Evolutionary conservation across 495 filamentous ascomycete genomes (phyloP).

Genomic region (Podospora fimiseda): DNA sequence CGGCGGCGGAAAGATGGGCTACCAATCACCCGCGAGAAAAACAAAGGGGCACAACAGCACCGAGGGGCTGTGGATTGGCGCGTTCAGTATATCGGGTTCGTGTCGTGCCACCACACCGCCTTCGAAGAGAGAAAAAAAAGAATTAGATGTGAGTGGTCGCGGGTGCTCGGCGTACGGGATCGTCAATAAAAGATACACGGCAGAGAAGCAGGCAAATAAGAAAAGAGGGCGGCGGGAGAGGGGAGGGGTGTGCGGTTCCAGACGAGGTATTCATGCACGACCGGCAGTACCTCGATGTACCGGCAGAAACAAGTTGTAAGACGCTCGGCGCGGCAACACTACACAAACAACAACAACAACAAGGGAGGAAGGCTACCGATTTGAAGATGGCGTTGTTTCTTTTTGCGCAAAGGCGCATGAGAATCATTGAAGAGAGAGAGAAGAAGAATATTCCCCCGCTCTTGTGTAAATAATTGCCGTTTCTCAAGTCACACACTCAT

Average conservation of each 20-base stretch:
- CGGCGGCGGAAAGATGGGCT: conserved; percentile 16
- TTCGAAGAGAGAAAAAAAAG: conserved; percentile 6
- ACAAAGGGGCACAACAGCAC: conserved; percentile 14
- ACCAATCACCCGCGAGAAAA: conserved; percentile 28
- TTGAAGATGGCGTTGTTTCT: background rate
- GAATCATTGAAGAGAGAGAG: no score
- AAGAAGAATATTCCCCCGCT: background rate
- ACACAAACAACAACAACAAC: no score
- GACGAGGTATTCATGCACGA: conserved; percentile 28
- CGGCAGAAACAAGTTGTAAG: conserved; percentile 12
- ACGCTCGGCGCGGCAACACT: conserved; percentile 7
- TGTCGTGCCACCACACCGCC: conserved; percentile 28
- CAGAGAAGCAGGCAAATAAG: conserved; percentile 18
- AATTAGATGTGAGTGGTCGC: conserved; percentile 19
- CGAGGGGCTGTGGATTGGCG: conserved; percentile 24
- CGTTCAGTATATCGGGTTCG: conserved; percentile 16
- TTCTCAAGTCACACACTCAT: background rate
- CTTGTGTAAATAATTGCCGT: background rate
- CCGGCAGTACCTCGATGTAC: conserved; percentile 18
- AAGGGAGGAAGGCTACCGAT: conserved; percentile 2
- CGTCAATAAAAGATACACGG: conserved; percentile 25
- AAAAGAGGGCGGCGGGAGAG: conserved; percentile 8
- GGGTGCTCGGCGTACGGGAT: conserved; percentile 8
- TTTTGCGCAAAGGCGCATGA: no score
- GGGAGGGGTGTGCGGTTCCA: conserved; percentile 8